A percentile compares a stretch with the other conserved stretches of the same genome.
Evolutionary conservation across 495 filamentous ascomycete genomes (phyloP).

Genomic region (Bacidia gigantensis): DNA sequence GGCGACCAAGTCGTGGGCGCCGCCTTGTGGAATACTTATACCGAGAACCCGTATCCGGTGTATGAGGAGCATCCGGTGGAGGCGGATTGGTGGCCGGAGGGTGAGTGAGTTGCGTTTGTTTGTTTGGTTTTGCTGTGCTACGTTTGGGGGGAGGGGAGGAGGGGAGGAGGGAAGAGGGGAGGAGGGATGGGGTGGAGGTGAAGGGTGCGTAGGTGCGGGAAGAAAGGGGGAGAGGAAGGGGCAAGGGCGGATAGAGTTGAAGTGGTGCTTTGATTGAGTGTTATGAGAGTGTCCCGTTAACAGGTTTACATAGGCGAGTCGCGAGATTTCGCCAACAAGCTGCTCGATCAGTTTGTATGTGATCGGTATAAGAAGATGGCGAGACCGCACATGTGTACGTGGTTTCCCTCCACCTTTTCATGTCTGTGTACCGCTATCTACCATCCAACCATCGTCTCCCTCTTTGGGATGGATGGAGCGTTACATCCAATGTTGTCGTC

Average conservation of each 20-base stretch:
- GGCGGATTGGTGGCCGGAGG: constrained; percentile 24
- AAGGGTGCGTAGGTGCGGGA: not conserved
- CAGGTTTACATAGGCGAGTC: constrained; percentile 9
- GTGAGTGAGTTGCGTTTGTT: constrained; percentile 9
- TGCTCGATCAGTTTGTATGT: constrained; percentile 15
- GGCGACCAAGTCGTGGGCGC: constrained; percentile 21
- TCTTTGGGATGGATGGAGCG: constrained; percentile 1
- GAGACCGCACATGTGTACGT: constrained; percentile 22
- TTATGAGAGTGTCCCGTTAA: not conserved
- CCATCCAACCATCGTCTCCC: not conserved
- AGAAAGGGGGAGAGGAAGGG: not conserved
- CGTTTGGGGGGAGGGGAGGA: not conserved
- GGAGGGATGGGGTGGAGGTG: not conserved
- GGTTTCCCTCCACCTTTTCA: not conserved
- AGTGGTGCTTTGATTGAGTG: constrained; percentile 2
- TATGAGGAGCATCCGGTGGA: constrained; percentile 14
- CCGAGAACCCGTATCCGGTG: constrained; percentile 21
- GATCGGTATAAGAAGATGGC: constrained; percentile 17
- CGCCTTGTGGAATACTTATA: constrained; percentile 24
- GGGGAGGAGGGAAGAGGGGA: not conserved
- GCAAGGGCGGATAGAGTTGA: not conserved
- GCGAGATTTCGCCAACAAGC: constrained; percentile 18
- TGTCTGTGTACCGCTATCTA: not conserved
- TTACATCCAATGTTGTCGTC: not conserved
- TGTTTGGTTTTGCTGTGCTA: not conserved